phyloP scores from a whole-genome alignment of 1,284 basidiomycete genomes.

The Kwoniella shivajii region DNA sequence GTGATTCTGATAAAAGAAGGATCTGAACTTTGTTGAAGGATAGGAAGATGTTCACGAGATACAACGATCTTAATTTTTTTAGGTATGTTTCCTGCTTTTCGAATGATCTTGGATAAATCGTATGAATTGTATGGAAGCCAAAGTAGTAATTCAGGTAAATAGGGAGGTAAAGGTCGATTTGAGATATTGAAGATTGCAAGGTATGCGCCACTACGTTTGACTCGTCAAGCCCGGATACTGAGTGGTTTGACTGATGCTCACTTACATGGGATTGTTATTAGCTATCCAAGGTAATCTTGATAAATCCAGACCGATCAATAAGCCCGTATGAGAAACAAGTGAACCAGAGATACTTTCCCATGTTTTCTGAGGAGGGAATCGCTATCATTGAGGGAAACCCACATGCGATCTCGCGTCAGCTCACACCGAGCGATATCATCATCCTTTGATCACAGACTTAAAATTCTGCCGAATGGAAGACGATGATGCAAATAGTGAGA shows the following conservation, averaged over 20 bases:
- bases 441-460: no score
- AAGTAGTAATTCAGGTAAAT: background rate
- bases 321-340: background rate
- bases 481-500: no score
- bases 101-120: background rate
- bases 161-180: background rate
- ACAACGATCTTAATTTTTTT: background rate
- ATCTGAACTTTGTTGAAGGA: background rate
- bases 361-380: background rate
- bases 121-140: background rate
- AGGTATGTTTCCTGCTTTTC: background rate
- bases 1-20: background rate
- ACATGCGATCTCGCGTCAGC: background rate
- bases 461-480: no score
- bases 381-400: background rate
- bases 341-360: background rate
- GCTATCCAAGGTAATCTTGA: background rate
- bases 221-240: no score
- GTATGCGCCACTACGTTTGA: background rate
- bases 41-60: background rate
- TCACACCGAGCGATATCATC: background rate
- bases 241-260: background rate
- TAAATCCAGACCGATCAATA: background rate
- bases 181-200: background rate
- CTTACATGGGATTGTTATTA: background rate